These are phyloP conservation scores for Lactarius psammicola DNA, from an alignment of 768 basidiomycete genomes.

Conservation along the genomic window DNA sequence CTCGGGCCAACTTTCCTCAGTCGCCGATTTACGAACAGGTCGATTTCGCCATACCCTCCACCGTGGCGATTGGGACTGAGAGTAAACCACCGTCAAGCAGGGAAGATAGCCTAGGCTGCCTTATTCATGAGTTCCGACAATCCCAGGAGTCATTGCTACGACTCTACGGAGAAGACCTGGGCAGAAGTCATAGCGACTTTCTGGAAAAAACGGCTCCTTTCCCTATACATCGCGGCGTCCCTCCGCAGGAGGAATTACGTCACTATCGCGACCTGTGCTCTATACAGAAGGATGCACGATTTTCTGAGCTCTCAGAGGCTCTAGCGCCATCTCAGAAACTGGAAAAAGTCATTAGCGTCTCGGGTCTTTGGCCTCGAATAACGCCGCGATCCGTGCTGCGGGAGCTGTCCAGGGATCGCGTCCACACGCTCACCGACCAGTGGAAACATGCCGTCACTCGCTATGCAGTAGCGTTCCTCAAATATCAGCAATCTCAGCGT, in stretches of 20 bases:
- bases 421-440: conserved; percentile 9
- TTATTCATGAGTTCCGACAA: conserved; percentile 8
- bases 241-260: background rate
- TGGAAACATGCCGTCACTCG: background rate
- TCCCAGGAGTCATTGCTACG: conserved; percentile 1
- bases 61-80: background rate
- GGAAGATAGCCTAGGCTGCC: background rate
- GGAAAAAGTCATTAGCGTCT: background rate
- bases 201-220: background rate
- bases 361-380: conserved; percentile 20
- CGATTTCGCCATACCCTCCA: too few species aligned
- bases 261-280: background rate
- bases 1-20: background rate
- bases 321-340: conserved; percentile 2
- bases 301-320: background rate
- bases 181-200: background rate
- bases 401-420: conserved; percentile 30
- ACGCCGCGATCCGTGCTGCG: conserved; percentile 14
- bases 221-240: background rate
- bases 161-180: conserved; percentile 14
- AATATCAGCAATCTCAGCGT: conserved; percentile 17
- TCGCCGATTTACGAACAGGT: background rate
- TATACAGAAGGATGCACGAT: background rate
- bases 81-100: too few species aligned
- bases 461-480: conserved; percentile 6